Percentiles rank a stretch among this genome's conserved stretches.
Evolutionary conservation across 768 basidiomycete species (phyloP).

Genomic region (Sistotremastrum niveocremeum): DNA sequence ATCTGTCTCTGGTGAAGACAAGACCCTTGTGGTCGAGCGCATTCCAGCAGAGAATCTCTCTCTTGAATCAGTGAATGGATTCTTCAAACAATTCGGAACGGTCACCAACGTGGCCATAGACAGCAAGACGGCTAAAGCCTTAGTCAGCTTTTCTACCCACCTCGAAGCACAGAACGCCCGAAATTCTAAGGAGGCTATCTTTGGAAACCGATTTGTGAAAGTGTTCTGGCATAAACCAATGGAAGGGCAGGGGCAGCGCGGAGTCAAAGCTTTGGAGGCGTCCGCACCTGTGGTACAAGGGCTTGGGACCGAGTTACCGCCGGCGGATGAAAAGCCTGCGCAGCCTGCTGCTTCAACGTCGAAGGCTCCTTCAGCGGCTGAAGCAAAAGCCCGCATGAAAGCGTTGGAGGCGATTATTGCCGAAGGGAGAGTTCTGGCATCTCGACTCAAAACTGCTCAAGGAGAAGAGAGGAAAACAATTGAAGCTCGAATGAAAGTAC

Average conservation of each 20-base stretch:
- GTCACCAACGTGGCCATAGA: conserved; percentile 91
- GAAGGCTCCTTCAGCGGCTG: conserved; percentile 36
- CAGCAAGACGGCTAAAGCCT: conserved; percentile 53
- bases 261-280: conserved; percentile 66
- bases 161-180: conserved; percentile 79
- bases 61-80: conserved; percentile 64
- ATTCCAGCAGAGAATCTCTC: conserved; percentile 77
- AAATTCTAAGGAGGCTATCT: conserved; percentile 91
- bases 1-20: conserved; percentile 32
- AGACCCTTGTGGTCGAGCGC: conserved; percentile 87
- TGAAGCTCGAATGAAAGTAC: conserved; percentile 58
- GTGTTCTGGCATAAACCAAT: conserved; percentile 91
- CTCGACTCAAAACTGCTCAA: conserved; percentile 45
- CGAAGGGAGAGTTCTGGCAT: conserved; percentile 82
- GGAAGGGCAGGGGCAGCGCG: conserved; percentile 78
- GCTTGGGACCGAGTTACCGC: conserved; percentile 24
- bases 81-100: conserved; percentile 87
- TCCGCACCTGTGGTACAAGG: conserved; percentile 67
- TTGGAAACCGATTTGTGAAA: conserved; percentile 89
- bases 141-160: conserved; percentile 78
- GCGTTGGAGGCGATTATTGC: conserved; percentile 64
- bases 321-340: conserved; percentile 11
- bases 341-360: conserved; percentile 16
- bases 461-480: conserved; percentile 68
- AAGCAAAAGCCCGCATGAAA: conserved; percentile 52